These are phyloP conservation scores for Magnaporthiopsis poae DNA, from an alignment of 2,329 filamentous ascomycete genomes.

Conservation along the genomic window DNA sequence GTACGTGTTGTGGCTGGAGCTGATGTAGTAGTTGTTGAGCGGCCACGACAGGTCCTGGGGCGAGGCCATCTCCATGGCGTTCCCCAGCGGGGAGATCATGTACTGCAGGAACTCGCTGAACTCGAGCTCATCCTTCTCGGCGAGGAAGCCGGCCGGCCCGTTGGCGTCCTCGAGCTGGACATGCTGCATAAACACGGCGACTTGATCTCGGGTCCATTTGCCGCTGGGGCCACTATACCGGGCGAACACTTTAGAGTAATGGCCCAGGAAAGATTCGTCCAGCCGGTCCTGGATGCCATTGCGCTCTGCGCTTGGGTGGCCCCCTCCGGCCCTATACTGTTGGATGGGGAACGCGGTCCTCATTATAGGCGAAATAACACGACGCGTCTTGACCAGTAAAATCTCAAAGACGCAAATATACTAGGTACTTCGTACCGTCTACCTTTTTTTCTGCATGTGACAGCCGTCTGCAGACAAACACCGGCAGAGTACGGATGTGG, in stretches of 20 bases:
- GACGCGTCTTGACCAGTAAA: too few relatives aligned
- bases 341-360: not conserved
- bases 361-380: not conserved
- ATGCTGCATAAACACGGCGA: conserved; percentile 34
- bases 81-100: conserved; percentile 42
- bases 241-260: not conserved
- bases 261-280: not conserved
- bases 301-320: not conserved
- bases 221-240: conserved; percentile 16
- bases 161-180: conserved; percentile 36
- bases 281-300: not conserved
- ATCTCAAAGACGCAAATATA: too few relatives aligned
- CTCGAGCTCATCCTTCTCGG: conserved; percentile 28
- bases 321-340: not conserved
- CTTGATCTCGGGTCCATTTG: conserved; percentile 36
- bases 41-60: conserved; percentile 58
- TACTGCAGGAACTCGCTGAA: conserved; percentile 41
- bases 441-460: too few relatives aligned
- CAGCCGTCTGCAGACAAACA: too few relatives aligned
- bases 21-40: conserved; percentile 84
- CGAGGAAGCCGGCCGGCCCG: conserved; percentile 16
- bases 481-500: too few relatives aligned
- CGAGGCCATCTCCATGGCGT: conserved; percentile 31
- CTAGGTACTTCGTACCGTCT: too few relatives aligned
- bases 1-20: conserved; percentile 91